phyloP scores from a whole-genome alignment of 495 filamentous ascomycete genomes.

The Pseudevernia furfuracea region DNA sequence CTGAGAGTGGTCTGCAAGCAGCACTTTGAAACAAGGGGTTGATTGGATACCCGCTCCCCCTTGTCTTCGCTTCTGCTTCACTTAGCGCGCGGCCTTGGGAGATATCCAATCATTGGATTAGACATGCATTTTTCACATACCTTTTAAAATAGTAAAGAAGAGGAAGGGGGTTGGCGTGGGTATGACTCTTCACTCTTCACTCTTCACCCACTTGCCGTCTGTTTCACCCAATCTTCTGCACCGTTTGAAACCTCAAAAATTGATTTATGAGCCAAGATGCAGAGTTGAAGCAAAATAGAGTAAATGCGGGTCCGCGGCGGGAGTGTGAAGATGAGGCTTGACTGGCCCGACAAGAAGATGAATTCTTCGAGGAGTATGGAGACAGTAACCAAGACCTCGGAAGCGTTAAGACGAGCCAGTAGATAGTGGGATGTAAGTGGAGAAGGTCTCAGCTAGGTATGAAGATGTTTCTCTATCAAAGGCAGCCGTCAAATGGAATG shows the following conservation, averaged over 20 bases:
- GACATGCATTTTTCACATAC: conserved; percentile 13
- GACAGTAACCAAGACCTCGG: not conserved
- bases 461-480: conserved; percentile 5
- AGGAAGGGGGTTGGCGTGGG: conserved; percentile 2
- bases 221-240: conserved; percentile 11
- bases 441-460: conserved; percentile 3
- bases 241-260: conserved; percentile 8
- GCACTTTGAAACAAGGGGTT: conserved; percentile 16
- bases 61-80: conserved; percentile 21
- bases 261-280: not conserved
- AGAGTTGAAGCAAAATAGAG: conserved; percentile 14
- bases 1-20: not conserved
- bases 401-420: conserved; percentile 6
- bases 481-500: conserved; percentile 15
- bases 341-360: conserved; percentile 7
- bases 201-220: conserved; percentile 3
- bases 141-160: conserved; percentile 5
- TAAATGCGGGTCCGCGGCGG: conserved; percentile 9
- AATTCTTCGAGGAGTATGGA: conserved; percentile 7
- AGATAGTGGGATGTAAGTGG: conserved; percentile 12
- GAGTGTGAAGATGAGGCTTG: conserved; percentile 2
- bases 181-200: conserved; percentile 10
- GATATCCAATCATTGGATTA: conserved; percentile 24
- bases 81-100: conserved; percentile 19
- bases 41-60: conserved; percentile 18